Base-by-base conservation (phyloP, 257 asterid genomes). In the Cruciata laevipes region DNA sequence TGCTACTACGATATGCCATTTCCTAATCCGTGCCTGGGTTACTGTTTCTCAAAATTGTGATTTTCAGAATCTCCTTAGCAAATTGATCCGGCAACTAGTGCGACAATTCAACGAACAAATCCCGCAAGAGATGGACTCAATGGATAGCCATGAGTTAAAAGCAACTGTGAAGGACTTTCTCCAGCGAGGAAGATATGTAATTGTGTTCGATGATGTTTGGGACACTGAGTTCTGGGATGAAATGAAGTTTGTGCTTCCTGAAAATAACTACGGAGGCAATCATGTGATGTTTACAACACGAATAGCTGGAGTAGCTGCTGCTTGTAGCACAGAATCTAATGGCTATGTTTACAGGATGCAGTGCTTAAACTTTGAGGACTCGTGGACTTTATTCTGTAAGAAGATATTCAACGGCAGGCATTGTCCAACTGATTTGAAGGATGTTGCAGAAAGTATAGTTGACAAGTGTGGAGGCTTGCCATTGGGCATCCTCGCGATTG, bases 191-290 rank as follows among this genome's bases (percentile, higher is more conserved):
- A 71, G 66, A 38, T 76, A 53, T 23, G 52, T 40, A 5, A 10
- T 76, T 14, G 76, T 76, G 44, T 73, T 76, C 62, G 77, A 76
- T 57, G 80, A 76, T 68, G 47, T 76, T 1, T 66, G 71, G 75
- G 56, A 32, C 31, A 14, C 31, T 13, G 12, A 8, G 8, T 24
- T 60, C 5, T 76, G 80, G 76, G 33, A 58, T 42, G 52, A 67
- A 6, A 21, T 76, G 53, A 69, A 55, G 23, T 10, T 64, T 42
- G 35, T 35, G 18, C 68, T 76, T 35, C 77, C 77, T 10, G 62
- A 44, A 4, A 61, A 25, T 21, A 21, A 53, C 32, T 38, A 4
- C 4, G 5, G 11, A 11, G 52, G 32, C 53, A 59, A 59, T 59
- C 3, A 55, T 37, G 68, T 38, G 0, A 20, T 63, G 55, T 18